Conservation (phyloP, 768 basidiomycete genomes). For the Zangia roseola region DNA sequence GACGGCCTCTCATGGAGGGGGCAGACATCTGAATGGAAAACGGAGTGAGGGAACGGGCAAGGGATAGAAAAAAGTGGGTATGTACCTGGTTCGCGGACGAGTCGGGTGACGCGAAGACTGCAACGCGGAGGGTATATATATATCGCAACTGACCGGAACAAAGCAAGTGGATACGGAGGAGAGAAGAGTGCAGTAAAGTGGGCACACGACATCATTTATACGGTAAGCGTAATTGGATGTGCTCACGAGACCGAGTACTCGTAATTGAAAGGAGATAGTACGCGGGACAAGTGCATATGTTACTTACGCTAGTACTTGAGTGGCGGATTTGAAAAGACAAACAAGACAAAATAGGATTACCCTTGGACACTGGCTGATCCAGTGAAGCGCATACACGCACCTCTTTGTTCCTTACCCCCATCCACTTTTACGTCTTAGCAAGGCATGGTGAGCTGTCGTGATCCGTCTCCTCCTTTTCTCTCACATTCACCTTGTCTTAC, state of each 20-base stretch:
- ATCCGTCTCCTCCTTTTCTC: constrained; percentile 1
- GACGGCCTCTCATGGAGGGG: constrained; percentile 1
- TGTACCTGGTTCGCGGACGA: background rate
- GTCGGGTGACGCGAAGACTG: too few species aligned
- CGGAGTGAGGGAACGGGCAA: background rate
- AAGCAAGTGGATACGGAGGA: background rate
- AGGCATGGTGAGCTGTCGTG: constrained; percentile 28
- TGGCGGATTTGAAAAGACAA: constrained; percentile 24
- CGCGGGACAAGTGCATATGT: background rate
- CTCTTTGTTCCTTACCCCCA: constrained; percentile 8
- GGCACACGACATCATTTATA: constrained; percentile 31
- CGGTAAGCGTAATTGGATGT: constrained; percentile 2
- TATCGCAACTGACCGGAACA: too few species aligned
- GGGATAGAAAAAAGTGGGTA: background rate
- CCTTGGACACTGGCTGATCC: constrained; percentile 4
- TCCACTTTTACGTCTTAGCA: constrained; percentile 27
- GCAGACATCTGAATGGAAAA: background rate
- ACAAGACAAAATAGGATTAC: constrained; percentile 33
- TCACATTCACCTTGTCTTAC: constrained; percentile 10
- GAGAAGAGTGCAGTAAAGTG: background rate
- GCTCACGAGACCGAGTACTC: constrained; percentile 3
- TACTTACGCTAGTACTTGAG: too few species aligned
- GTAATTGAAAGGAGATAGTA: constrained; percentile 22
- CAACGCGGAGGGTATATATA: too few species aligned
- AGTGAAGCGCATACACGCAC: constrained; percentile 16